A percentile compares a stretch with the other conserved stretches of the same genome.
These are phyloP conservation scores for Diddensiella santjacobensis DNA, from an alignment of 805 yeast species.

Conservation along the genomic window DNA sequence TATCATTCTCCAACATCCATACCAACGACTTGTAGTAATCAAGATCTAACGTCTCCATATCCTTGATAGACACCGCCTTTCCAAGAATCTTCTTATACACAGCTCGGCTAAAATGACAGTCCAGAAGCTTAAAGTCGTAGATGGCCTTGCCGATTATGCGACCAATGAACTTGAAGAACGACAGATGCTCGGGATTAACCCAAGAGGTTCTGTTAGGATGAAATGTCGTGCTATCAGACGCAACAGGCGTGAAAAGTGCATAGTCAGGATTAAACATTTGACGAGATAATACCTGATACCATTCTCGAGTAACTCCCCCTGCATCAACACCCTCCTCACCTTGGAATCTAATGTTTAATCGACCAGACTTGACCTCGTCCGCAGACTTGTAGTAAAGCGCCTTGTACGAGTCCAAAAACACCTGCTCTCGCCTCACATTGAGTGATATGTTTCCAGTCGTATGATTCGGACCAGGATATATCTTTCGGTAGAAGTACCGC, in stretches of 20 bases:
- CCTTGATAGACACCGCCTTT: conserved; percentile 76
- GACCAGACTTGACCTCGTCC: conserved; percentile 67
- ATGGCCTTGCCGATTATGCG: conserved; percentile 92
- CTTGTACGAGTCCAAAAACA: conserved; percentile 85
- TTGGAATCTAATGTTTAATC: conserved; percentile 74
- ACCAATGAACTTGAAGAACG: conserved; percentile 93
- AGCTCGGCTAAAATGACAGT: conserved; percentile 92
- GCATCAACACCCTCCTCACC: conserved; percentile 98
- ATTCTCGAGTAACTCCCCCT: conserved; percentile 96
- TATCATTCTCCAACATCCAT: conserved; percentile 97
- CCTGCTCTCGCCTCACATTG: conserved; percentile 80
- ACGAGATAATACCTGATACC: conserved; percentile 91
- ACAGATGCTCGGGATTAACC: conserved; percentile 88
- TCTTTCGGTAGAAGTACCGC: conserved; percentile 71
- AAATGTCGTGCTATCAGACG: conserved; percentile 88
- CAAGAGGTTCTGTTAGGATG: conserved; percentile 92
- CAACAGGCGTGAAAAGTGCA: conserved; percentile 86
- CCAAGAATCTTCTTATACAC: conserved; percentile 86
- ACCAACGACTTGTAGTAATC: conserved; percentile 87
- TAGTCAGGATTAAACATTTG: conserved; percentile 96
- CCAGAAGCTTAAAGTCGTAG: conserved; percentile 77
- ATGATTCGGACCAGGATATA: conserved; percentile 45
- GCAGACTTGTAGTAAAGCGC: conserved; percentile 73
- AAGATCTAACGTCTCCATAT: conserved; percentile 88
- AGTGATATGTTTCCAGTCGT: conserved; percentile 42